Percentiles rank a stretch among this genome's conserved stretches.
These are phyloP conservation scores for Colletotrichum eremochloae DNA, from an alignment of 2,329 filamentous ascomycete species.

Conservation along the genomic window DNA sequence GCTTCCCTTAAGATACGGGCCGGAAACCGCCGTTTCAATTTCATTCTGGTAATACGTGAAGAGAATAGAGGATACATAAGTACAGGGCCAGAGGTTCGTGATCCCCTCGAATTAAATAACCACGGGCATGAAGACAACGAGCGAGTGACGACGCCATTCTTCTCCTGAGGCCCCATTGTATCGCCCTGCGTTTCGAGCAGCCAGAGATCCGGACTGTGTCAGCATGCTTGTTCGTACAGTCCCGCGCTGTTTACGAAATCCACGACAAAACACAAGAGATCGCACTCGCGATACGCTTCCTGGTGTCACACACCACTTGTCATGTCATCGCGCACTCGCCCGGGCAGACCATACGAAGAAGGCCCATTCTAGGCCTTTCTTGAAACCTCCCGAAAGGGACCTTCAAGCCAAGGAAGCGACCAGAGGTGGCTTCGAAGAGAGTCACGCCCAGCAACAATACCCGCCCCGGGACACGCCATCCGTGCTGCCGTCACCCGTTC, in stretches of 20 bases:
- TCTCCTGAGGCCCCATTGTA: not conserved
- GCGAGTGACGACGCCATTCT: constrained; percentile 17
- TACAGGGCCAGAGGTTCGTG: constrained; percentile 1
- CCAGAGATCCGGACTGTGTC: constrained; percentile 12
- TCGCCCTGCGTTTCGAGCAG: constrained; percentile 13
- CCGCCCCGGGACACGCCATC: constrained; percentile 30
- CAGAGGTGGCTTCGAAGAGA: not conserved
- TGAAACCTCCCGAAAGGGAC: constrained; percentile 17
- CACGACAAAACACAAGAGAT: not conserved
- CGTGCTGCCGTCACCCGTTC: constrained; percentile 10
- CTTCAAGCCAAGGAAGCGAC: not conserved
- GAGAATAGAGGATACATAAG: constrained; percentile 6
- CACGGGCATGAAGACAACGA: constrained; percentile 2
- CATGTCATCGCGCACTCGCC: not conserved
- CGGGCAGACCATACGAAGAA: not conserved
- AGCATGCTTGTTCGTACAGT: constrained; percentile 1
- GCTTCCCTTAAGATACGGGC: not conserved
- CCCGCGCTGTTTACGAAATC: not conserved
- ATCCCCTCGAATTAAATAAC: constrained; percentile 1
- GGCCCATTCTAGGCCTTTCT: constrained; percentile 31
- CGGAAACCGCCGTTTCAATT: not conserved
- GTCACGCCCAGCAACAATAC: constrained; percentile 10
- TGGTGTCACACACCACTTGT: not conserved
- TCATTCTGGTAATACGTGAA: not conserved
- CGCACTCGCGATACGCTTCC: not conserved